These are phyloP conservation scores for Leccinum obscurum DNA, from an alignment of 768 basidiomycete genomes.

Conservation along the genomic window DNA sequence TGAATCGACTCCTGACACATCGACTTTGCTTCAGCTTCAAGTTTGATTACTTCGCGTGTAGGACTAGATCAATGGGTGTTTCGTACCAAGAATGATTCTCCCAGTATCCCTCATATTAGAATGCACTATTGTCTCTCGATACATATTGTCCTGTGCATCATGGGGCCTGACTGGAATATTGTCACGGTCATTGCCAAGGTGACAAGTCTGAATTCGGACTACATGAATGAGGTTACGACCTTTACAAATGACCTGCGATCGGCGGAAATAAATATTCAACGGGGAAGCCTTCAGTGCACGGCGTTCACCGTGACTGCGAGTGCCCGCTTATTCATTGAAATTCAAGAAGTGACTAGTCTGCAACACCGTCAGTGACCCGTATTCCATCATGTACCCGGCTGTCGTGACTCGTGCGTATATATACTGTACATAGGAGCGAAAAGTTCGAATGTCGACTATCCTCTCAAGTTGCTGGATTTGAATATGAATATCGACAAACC, in stretches of 20 bases:
- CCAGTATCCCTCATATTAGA: background rate
- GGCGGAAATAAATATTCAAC: no score
- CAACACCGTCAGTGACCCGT: background rate
- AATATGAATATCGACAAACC: background rate
- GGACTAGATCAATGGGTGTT: background rate
- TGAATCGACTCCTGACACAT: background rate
- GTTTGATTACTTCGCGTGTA: background rate
- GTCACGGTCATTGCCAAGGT: no score
- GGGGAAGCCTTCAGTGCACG: no score
- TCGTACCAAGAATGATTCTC: background rate
- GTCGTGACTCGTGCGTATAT: background rate
- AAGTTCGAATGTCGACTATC: background rate
- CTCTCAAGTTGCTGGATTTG: background rate
- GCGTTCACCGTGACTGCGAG: no score
- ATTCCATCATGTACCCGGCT: slow-evolving; percentile 27
- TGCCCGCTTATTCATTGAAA: background rate
- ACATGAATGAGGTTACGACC: no score
- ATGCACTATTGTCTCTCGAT: background rate
- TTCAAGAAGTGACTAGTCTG: background rate
- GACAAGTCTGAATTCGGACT: no score
- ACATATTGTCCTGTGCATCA: no score
- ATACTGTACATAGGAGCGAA: background rate
- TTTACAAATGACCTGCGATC: no score
- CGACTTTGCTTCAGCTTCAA: background rate
- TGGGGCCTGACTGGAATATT: no score